Percentiles rank a stretch among this genome's conserved stretches.
phyloP scores from a whole-genome alignment of 257 asterid species.

The Ophiorrhiza pumila region DNA sequence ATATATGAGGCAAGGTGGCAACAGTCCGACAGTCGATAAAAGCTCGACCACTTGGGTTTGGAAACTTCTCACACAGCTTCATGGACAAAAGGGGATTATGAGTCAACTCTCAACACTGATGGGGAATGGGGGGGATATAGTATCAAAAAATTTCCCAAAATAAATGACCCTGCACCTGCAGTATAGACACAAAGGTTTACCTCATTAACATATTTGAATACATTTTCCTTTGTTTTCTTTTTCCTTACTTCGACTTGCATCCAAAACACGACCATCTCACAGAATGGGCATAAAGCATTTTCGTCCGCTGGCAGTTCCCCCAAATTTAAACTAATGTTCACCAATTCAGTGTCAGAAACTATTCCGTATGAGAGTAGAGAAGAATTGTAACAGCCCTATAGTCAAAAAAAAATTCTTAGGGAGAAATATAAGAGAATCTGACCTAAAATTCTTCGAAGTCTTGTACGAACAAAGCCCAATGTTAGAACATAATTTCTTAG shows the following conservation, averaged over 20 bases:
- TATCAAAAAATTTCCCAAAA: neutral
- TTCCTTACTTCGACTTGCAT: slow-evolving; percentile 30
- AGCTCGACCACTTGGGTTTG: slow-evolving; percentile 30
- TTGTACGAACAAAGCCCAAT: slow-evolving; percentile 22
- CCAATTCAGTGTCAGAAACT: neutral
- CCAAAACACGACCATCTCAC: slow-evolving; percentile 37
- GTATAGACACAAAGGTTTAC: neutral
- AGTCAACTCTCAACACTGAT: neutral
- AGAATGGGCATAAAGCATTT: slow-evolving; percentile 20
- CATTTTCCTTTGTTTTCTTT: slow-evolving; percentile 24
- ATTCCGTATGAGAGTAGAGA: neutral
- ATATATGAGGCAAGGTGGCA: slow-evolving; percentile 27
- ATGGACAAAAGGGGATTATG: neutral
- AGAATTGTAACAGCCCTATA: neutral
- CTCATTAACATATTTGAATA: slow-evolving; percentile 24
- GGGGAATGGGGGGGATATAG: too few species aligned
- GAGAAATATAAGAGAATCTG: slow-evolving; percentile 7
- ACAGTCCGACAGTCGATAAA: slow-evolving; percentile 24
- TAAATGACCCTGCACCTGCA: neutral
- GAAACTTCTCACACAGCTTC: slow-evolving; percentile 35
- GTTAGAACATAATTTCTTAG: slow-evolving; percentile 17
- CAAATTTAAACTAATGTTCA: neutral
- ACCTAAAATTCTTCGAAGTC: slow-evolving; percentile 16
- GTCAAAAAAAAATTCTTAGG: too few species aligned
- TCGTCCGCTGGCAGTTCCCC: neutral